Evolutionary conservation across 768 basidiomycete species (phyloP), one percentile per base, ranked within the genome.

Genomic region (Grammothele lineata): DNA sequence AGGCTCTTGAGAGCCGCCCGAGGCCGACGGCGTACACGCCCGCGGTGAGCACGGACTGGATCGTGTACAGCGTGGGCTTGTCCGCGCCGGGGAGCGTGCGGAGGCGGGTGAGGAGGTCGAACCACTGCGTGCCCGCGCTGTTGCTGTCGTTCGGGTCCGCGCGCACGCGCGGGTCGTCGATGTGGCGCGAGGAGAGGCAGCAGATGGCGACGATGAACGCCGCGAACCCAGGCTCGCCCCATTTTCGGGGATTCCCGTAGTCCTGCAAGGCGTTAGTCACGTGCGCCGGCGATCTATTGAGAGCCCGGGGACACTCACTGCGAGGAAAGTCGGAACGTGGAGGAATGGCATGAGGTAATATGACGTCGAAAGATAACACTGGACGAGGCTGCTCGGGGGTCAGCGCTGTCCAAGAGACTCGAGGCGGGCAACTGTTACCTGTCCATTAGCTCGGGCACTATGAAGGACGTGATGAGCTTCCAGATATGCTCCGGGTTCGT

Each of bases 211-310:
- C 90, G 51, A 95, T 89, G 62, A 94, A 93, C 9, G 92, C 84
- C 33, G 88, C 91, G 59, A 96, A 96, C 8, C 93, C 93, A 7
- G 93, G 90, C 66, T 94, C 92, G 40, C 85, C 89, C 92, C 93
- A 95, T 72, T 93, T 93, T 66, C 81, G 80, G 41, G 93, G 93
- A 55, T 92, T 89, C 34, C 89, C 90, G 62, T 96, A 96, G 66
- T 96, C 92, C 85, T 89, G 54, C 2, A 46, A 42, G 37, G 30
- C 34, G 43, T 17, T 8, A 14, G 40, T 53, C 48, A 53, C 41
- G 37, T 42, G 43, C 22, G 7, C 5, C 19, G 23, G 43, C 22
- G 22, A 37, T 27, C 23, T 22, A 26, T 48, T 22, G 46, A 48
- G 17, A 48, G 34, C 22, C 40, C 30, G 43, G n/a, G n/a, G 54